Conservation (phyloP, 768 basidiomycete genomes). For the Boletus fagicola region DNA sequence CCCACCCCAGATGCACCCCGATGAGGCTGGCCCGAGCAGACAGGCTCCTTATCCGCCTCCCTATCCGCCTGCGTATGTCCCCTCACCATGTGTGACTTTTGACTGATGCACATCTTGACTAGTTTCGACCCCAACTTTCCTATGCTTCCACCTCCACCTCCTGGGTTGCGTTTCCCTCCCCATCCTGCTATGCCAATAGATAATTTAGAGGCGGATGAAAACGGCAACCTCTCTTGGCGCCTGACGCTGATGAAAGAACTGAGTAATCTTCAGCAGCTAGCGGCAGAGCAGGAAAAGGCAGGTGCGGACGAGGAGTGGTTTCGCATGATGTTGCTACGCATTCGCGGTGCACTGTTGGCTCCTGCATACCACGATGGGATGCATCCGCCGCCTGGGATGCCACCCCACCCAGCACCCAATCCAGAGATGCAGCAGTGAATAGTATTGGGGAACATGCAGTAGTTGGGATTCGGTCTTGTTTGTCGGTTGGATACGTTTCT, state of each 20-base stretch:
- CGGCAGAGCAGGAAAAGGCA: constrained; percentile 78
- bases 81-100: background rate
- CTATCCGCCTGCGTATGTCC: constrained; percentile 52
- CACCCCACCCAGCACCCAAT: constrained; percentile 36
- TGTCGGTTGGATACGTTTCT: constrained; percentile 3
- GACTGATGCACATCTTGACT: constrained; percentile 15
- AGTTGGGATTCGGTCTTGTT: background rate
- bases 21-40: constrained; percentile 60
- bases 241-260: constrained; percentile 80
- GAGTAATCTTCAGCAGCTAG: constrained; percentile 68
- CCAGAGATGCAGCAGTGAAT: constrained; percentile 32
- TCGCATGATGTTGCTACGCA: constrained; percentile 79
- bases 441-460: background rate
- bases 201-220: constrained; percentile 73
- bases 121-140: constrained; percentile 76
- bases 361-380: constrained; percentile 38
- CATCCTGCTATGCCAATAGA: constrained; percentile 58
- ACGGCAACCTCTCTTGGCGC: constrained; percentile 80
- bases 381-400: constrained; percentile 38
- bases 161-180: constrained; percentile 64
- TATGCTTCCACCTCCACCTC: constrained; percentile 52
- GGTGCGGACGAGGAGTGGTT: constrained; percentile 84
- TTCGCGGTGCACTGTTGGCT: constrained; percentile 68
- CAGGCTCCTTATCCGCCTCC: constrained; percentile 60
- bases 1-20: constrained; percentile 51